Base-by-base conservation (phyloP, 2,329 filamentous ascomycete genomes). In the Sporothrix sp. region DNA sequence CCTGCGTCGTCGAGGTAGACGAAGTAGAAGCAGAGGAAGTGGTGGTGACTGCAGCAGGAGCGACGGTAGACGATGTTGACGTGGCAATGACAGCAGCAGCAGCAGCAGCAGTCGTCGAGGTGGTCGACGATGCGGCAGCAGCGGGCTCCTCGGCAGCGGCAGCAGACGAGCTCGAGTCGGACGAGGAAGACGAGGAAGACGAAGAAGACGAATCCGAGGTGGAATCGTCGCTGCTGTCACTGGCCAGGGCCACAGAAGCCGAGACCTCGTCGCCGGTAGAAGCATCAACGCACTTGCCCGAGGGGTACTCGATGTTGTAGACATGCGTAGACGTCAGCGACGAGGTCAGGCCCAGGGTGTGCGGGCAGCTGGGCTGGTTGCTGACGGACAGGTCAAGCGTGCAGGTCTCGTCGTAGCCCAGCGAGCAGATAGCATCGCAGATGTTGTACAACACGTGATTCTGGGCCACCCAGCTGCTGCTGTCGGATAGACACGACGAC, bases 371-470 rank as follows among this genome's bases (percentile, higher is more conserved):
- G 8, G 75, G 66, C 66, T 79, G 75, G 67, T 79, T 79, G 55
- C 63, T 70, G 28, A 64, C 42, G 27, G 30, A 23, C 2, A 57
- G 45, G 40, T 58, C 54, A 7, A 76, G 64, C 5, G 60, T 62
- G 65, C 76, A 80, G 39, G 58, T 57, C 66, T 79, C 75, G 56
- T 79, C 69, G 42, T 66, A 64, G 50, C 76, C 76, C 56, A 63
- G 69, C 23, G 69, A 64, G 66, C 75, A 78, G 36, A 68, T 60
- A 33, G 71, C 58, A 60, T 79, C 75, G 50, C 67, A 63, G 45
- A 79, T 73, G 65, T 81, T 79, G 65, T 70, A 71, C 16, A 78
- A 67, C 44, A 67, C 62, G 62, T 75, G 65, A 65, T 79, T 77
- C 57, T 71, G 63, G 53, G 66, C 74, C 39, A 77, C 71, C 69